Base-by-base conservation (phyloP, 2,329 filamentous ascomycete species). In the Beauveria bassiana region DNA sequence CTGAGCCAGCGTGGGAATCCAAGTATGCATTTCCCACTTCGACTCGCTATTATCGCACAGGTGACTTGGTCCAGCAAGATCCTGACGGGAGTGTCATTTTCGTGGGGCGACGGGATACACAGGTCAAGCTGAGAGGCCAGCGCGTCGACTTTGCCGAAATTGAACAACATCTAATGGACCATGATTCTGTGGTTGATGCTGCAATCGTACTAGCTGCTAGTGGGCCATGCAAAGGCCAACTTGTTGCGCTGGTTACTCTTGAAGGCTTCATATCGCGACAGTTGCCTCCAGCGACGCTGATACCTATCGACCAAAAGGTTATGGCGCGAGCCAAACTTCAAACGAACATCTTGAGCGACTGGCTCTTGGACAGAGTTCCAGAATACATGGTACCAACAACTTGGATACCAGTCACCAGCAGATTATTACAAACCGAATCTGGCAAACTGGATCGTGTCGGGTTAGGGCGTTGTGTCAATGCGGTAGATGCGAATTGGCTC, bases 321-420 rank as follows among this genome's bases (percentile, higher is more conserved):
- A 46, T 57, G 20, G 26, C 56, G 18, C 38, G 49, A 31, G 49
- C n/a, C 47, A 55, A 55, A 22, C 38, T 55, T 9, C 38, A 43
- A 55, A 55, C 38, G 14, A 14, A 22, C 34, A 2, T 55, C 38
- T 45, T 38, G 20, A 14, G 16, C 52, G 52, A 55, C 26, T 38
- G 52, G 52, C 49, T 64, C 42, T 43, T 9, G 18, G 59, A 60
- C 43, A 66, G 64, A 2, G 68, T 79, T 5, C 72, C 77, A 0
- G 65, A 67, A 2, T 70, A 75, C 59, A 76, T 78, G 71, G 69
- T 79, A n/a, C 79, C 78, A 0, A 69, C 72, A 5, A 71, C 74
- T 6, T 80, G 75, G 57, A 69, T 81, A 16, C 78, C 79, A 1
- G 64, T 80, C 22, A 79, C 75, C 1, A 46, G 20, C 43, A 46